Conservation (phyloP, 1,284 basidiomycete genomes). For the Inonotus hispidus region DNA sequence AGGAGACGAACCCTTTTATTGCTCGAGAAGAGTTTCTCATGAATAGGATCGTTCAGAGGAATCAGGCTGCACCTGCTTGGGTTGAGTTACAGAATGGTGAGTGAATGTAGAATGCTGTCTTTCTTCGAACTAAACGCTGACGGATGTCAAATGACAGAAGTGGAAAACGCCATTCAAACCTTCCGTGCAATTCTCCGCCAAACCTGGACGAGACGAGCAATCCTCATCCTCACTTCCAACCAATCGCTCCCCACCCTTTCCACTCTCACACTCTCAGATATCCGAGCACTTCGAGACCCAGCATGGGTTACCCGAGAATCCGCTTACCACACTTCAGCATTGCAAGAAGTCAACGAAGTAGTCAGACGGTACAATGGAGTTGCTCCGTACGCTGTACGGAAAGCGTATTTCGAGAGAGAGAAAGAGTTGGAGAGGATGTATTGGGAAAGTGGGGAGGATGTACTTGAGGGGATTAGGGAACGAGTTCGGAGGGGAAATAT, state of each 20-base stretch:
- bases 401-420: constrained; percentile 50
- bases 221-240: constrained; percentile 51
- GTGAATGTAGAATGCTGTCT: constrained; percentile 24
- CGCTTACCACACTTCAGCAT: constrained; percentile 64
- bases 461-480: constrained; percentile 40
- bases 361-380: constrained; percentile 76
- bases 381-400: constrained; percentile 70
- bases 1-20: constrained; percentile 80
- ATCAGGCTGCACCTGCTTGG: constrained; percentile 88
- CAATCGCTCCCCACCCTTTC: constrained; percentile 33
- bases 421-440: constrained; percentile 57
- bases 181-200: constrained; percentile 63
- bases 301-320: constrained; percentile 73
- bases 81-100: constrained; percentile 76
- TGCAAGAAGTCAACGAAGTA: constrained; percentile 68
- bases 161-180: constrained; percentile 49
- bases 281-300: constrained; percentile 52
- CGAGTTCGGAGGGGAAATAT: constrained; percentile 20
- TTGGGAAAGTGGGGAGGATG: constrained; percentile 46
- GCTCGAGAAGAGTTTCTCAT: constrained; percentile 76
- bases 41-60: constrained; percentile 84
- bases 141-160: no score
- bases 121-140: no score
- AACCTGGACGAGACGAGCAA: constrained; percentile 64
- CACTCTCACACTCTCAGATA: constrained; percentile 39